Base-by-base conservation (phyloP, 805 yeast genomes). In the Candida vaughaniae region DNA sequence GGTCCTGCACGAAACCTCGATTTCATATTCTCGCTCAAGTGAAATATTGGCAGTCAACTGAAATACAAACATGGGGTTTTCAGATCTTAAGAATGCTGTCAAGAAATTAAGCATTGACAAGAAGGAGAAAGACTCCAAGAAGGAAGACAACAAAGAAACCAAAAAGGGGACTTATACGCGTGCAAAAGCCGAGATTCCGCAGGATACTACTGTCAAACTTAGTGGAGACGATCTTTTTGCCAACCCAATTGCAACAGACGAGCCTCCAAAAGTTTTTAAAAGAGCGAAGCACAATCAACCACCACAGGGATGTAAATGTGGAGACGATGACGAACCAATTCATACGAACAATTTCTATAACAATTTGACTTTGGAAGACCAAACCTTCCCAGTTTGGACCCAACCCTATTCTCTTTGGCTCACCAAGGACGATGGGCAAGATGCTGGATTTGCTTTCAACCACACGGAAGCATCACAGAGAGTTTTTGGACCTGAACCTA, bases 271-370 rank as follows among this genome's bases (percentile, higher is more conserved):
- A 1, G 35, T 60, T n/a, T 79, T 75, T 52, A 51, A 55, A 14
- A 55, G 50, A 36, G 42, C 38, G 5, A 31, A 48, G n/a, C 73
- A 68, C 35, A 44, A 16, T 35, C 75, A 51, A 35, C 53, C 51
- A 5, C 73, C 72, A 3, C 51, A 48, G 19, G 71, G 69, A 1
- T 57, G 64, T 40, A 28, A 38, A 4, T 47, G 18, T 41, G 48
- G 52, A 8, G 41, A 36, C 3, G 12, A 37, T 10, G 58, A 52
- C 35, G 48, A 41, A 5, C 82, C 88, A 1, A 68, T 82, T 19
- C 81, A 81, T 42, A 85, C 95, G 6, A 86, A 86, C 57, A 85
- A 85, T 52, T 86, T 85, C 52, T 86, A 80, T 55, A 82, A 84
- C 25, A 86, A 86, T 58, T 60, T 86, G 56, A 58, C 85, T 8